Conservation (phyloP, 345 rosid genomes). For the Carallia pectinifolia region DNA sequence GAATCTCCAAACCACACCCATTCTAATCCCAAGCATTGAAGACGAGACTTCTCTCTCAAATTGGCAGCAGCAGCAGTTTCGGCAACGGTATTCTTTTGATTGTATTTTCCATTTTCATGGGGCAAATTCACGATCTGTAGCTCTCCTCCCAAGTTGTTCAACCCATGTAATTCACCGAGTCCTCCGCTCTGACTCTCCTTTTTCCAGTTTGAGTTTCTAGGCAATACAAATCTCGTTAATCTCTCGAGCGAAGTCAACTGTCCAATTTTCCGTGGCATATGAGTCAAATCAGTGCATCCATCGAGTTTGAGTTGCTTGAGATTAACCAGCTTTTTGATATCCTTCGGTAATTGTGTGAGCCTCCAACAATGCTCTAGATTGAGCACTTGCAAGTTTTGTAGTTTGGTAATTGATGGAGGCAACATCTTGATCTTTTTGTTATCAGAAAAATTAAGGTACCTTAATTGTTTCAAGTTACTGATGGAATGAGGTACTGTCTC, state of each 20-base stretch:
- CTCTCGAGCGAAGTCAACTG: conserved; percentile 23
- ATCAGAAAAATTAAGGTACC: conserved; percentile 7
- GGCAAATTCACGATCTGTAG: conserved; percentile 8
- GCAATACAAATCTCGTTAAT: conserved; percentile 12
- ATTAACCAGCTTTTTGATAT: conserved; percentile 3
- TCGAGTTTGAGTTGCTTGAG: background rate
- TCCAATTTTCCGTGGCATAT: conserved; percentile 25
- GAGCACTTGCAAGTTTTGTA: conserved; percentile 20
- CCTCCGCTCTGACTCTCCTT: background rate
- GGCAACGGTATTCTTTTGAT: too few species aligned
- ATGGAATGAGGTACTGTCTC: conserved; percentile 18
- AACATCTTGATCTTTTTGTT: background rate
- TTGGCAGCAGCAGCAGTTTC: background rate
- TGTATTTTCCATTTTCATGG: background rate
- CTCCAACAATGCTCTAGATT: background rate
- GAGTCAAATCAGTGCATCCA: background rate
- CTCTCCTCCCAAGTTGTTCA: conserved; percentile 12
- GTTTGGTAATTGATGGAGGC: conserved; percentile 11
- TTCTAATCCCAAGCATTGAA: conserved; percentile 6
- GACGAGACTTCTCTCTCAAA: conserved; percentile 12
- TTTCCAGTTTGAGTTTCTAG: background rate
- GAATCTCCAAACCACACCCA: background rate
- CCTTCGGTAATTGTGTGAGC: conserved; percentile 9
- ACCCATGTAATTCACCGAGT: conserved; percentile 13
- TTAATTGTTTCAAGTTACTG: conserved; percentile 20